Evolutionary conservation across 2,329 filamentous ascomycete species (phyloP).

Genomic region (Fusarium lyarnte): DNA sequence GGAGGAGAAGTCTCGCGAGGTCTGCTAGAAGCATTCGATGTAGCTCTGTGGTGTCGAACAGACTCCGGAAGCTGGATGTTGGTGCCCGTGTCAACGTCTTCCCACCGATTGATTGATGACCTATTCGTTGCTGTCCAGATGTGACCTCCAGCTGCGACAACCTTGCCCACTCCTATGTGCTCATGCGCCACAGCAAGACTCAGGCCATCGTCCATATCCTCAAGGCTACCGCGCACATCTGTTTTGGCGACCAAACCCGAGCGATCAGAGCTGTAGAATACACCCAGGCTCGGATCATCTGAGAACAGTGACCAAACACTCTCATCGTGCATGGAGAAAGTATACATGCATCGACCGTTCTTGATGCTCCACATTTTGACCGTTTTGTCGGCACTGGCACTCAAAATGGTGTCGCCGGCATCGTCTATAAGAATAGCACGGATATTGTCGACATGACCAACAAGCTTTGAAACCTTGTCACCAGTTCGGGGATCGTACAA

Average conservation of each 20-base stretch:
- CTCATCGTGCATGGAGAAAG: conserved; percentile 98
- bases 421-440: conserved; percentile 90
- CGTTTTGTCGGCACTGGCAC: conserved; percentile 93
- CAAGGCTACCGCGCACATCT: conserved; percentile 77
- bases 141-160: conserved; percentile 75
- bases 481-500: conserved; percentile 92
- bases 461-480: conserved; percentile 92
- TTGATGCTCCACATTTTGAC: conserved; percentile 98
- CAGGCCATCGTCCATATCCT: conserved; percentile 81
- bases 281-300: conserved; percentile 81
- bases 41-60: conserved; percentile 59
- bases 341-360: conserved; percentile 95
- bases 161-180: conserved; percentile 79
- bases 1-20: conserved; percentile 47
- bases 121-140: conserved; percentile 92
- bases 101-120: conserved; percentile 93
- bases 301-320: conserved; percentile 97
- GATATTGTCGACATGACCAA: conserved; percentile 95
- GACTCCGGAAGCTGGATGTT: conserved; percentile 72
- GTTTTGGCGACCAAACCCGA: conserved; percentile 96
- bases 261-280: conserved; percentile 95
- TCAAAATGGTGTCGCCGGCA: conserved; percentile 89
- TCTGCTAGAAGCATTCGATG: conserved; percentile 55
- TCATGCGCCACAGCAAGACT: conserved; percentile 93
- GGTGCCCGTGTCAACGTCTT: conserved; percentile 81